These are phyloP conservation scores for Hypoxylon subgilvum DNA, from an alignment of 495 filamentous ascomycete genomes.

Conservation along the genomic window DNA sequence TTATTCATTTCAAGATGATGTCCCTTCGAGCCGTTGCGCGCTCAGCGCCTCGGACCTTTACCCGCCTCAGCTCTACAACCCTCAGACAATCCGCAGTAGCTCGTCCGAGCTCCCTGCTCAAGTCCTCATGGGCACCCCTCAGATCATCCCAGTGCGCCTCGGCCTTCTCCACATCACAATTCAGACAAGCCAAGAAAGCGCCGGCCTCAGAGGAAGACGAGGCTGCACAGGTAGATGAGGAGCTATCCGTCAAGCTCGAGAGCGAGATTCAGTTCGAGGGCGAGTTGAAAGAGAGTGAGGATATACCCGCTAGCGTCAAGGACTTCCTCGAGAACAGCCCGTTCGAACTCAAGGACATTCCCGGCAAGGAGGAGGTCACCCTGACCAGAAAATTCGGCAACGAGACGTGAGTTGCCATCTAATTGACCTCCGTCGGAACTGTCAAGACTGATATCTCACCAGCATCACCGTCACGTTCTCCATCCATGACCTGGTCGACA, in stretches of 20 bases:
- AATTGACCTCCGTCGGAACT: background rate
- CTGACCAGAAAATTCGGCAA: conserved; percentile 82
- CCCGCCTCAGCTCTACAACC: conserved; percentile 63
- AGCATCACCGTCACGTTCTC: conserved; percentile 94
- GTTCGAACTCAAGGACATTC: conserved; percentile 76
- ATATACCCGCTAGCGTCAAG: conserved; percentile 66
- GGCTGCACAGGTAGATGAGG: conserved; percentile 72
- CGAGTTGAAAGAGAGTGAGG: conserved; percentile 62
- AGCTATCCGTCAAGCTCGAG: conserved; percentile 78
- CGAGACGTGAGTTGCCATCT: conserved; percentile 71
- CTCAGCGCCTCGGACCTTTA: conserved; percentile 70
- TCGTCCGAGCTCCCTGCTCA: conserved; percentile 43
- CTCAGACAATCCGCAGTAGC: conserved; percentile 54
- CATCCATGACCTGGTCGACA: conserved; percentile 84
- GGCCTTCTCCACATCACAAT: conserved; percentile 74
- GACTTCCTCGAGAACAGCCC: conserved; percentile 74
- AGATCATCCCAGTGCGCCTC: conserved; percentile 62
- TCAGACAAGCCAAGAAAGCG: conserved; percentile 61
- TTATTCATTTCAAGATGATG: conserved; percentile 64
- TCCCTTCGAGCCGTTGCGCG: conserved; percentile 75
- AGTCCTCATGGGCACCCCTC: conserved; percentile 43
- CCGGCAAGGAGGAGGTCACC: conserved; percentile 85
- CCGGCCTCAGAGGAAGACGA: conserved; percentile 62
- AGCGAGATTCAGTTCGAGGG: conserved; percentile 74
- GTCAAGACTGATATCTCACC: conserved; percentile 23